phyloP scores from a whole-genome alignment of 2,329 filamentous ascomycete genomes.

The Epichloe baconii region DNA sequence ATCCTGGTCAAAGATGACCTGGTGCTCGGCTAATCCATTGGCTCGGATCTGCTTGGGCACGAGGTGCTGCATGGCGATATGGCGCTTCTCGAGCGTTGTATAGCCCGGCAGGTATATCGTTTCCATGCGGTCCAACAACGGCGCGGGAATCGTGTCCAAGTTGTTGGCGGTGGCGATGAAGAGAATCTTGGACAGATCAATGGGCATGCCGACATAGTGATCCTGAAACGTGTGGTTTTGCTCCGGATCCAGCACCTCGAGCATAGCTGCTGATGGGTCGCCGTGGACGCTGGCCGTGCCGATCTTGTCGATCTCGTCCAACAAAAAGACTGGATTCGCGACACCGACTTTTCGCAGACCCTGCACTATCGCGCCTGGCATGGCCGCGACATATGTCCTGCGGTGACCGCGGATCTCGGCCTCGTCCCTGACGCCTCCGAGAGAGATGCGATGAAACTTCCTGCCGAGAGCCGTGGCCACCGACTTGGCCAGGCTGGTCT shows the following conservation, averaged over 20 bases:
- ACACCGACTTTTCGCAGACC: constrained; percentile 92
- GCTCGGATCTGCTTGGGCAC: constrained; percentile 89
- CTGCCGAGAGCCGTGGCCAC: constrained; percentile 83
- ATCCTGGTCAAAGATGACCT: constrained; percentile 65
- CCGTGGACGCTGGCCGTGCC: constrained; percentile 85
- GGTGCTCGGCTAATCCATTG: constrained; percentile 67
- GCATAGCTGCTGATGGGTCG: constrained; percentile 92
- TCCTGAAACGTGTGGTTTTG: constrained; percentile 93
- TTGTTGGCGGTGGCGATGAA: constrained; percentile 97
- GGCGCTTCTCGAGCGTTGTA: constrained; percentile 90
- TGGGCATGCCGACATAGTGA: constrained; percentile 90
- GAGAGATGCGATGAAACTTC: constrained; percentile 93
- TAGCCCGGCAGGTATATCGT: constrained; percentile 88
- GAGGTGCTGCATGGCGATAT: constrained; percentile 87
- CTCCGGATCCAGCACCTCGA: constrained; percentile 93
- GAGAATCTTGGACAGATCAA: constrained; percentile 89
- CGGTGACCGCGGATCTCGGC: constrained; percentile 93
- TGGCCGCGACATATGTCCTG: constrained; percentile 94
- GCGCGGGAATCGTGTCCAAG: constrained; percentile 87
- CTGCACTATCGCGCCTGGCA: constrained; percentile 91
- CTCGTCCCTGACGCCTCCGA: constrained; percentile 90
- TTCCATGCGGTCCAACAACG: constrained; percentile 92
- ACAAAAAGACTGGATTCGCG: constrained; percentile 83
- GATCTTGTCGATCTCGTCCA: constrained; percentile 98
- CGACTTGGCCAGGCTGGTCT: constrained; percentile 89